Conservation (phyloP, 192 early-diverging fungal species). For the Dimargaris cristalligena region DNA sequence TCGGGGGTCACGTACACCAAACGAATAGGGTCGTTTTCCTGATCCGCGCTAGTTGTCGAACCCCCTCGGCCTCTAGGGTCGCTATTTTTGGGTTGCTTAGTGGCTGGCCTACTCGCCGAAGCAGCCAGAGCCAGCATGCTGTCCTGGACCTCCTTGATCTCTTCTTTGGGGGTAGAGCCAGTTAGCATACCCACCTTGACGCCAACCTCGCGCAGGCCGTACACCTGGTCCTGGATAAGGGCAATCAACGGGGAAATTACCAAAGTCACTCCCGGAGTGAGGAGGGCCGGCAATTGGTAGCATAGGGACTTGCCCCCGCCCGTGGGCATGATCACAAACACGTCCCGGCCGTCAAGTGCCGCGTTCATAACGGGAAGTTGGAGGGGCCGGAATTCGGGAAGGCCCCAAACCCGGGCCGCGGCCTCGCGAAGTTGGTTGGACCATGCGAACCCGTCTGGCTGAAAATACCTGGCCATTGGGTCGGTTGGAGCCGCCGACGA, state of each 20-base stretch:
- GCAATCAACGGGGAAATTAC: slow-evolving; percentile 35
- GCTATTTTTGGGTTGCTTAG: too few species aligned
- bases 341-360: slow-evolving; percentile 29
- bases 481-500: not conserved
- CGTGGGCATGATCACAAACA: slow-evolving; percentile 31
- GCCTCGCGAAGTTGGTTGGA: slow-evolving; percentile 19
- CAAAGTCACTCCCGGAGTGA: slow-evolving; percentile 22
- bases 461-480: slow-evolving; percentile 16
- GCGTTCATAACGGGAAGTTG: slow-evolving; percentile 34
- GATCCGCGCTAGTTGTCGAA: slow-evolving; percentile 4
- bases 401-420: slow-evolving; percentile 27
- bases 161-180: slow-evolving; percentile 23
- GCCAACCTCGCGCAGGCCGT: slow-evolving; percentile 22
- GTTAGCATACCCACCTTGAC: slow-evolving; percentile 24
- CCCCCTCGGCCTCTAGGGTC: too few species aligned
- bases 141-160: slow-evolving; percentile 15
- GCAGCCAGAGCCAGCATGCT: slow-evolving; percentile 14
- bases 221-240: slow-evolving; percentile 34
- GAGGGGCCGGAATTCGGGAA: slow-evolving; percentile 24
- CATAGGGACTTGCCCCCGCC: slow-evolving; percentile 35
- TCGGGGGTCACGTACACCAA: slow-evolving; percentile 36
- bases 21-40: not conserved
- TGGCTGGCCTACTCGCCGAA: too few species aligned
- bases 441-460: slow-evolving; percentile 31
- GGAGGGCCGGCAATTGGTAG: slow-evolving; percentile 33